A percentile compares a stretch with the other conserved stretches of the same genome.
Conservation (phyloP, 495 filamentous ascomycete species). For the Podospora conica region DNA sequence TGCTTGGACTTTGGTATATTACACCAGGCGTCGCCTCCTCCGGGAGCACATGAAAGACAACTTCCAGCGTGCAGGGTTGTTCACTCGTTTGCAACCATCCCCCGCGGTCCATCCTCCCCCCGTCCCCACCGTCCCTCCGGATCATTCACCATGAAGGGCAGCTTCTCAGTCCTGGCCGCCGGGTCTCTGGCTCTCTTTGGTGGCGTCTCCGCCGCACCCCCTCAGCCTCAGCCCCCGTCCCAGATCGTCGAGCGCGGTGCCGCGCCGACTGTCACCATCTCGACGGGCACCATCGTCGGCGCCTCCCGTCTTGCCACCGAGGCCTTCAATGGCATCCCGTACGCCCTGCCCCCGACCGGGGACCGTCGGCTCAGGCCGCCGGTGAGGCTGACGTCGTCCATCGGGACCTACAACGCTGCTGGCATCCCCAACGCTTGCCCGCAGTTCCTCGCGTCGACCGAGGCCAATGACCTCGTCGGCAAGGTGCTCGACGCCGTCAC, state of each 20-base stretch:
- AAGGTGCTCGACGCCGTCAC: slow-evolving; percentile 48
- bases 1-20: not conserved
- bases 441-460: slow-evolving; percentile 47
- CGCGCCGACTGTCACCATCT: slow-evolving; percentile 41
- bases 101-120: not conserved
- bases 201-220: slow-evolving; percentile 24
- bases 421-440: slow-evolving; percentile 47
- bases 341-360: slow-evolving; percentile 40
- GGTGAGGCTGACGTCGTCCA: slow-evolving; percentile 32
- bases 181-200: slow-evolving; percentile 21
- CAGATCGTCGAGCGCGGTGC: slow-evolving; percentile 32
- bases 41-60: too few relatives aligned
- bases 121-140: not conserved
- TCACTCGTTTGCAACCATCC: not conserved
- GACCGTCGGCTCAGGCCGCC: slow-evolving; percentile 38
- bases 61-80: not conserved
- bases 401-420: slow-evolving; percentile 48
- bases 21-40: not conserved
- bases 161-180: slow-evolving; percentile 15
- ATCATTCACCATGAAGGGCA: slow-evolving; percentile 27
- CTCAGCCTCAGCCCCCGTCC: slow-evolving; percentile 27
- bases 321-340: slow-evolving; percentile 46
- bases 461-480: slow-evolving; percentile 32
- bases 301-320: slow-evolving; percentile 25
- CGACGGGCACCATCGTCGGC: slow-evolving; percentile 49